These are phyloP conservation scores for Fusarium abutilonis DNA, from an alignment of 2,329 filamentous ascomycete genomes.

Conservation along the genomic window DNA sequence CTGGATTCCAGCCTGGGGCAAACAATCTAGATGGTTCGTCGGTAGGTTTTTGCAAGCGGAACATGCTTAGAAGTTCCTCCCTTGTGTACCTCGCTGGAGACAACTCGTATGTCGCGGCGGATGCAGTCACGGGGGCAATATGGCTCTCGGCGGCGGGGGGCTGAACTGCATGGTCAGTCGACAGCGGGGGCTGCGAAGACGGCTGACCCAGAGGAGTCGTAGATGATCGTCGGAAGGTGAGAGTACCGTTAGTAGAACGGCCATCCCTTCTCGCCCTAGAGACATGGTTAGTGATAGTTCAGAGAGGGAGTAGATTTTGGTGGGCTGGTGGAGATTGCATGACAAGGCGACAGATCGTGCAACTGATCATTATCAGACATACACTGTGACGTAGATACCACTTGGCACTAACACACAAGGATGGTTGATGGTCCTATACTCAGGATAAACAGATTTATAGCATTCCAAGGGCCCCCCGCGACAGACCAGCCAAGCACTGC, in stretches of 20 bases:
- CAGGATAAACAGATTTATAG: not conserved
- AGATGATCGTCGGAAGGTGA: slow-evolving; percentile 72
- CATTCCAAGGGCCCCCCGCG: slow-evolving; percentile 14
- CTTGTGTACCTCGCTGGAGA: slow-evolving; percentile 74
- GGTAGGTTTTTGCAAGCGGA: slow-evolving; percentile 61
- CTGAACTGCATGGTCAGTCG: slow-evolving; percentile 55
- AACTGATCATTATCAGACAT: slow-evolving; percentile 1
- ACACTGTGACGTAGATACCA: not conserved
- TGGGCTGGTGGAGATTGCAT: slow-evolving; percentile 18
- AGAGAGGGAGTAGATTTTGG: not conserved
- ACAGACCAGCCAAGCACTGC: slow-evolving; percentile 23
- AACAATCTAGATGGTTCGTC: slow-evolving; percentile 72
- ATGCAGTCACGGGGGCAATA: slow-evolving; percentile 41
- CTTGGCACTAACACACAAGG: slow-evolving; percentile 1
- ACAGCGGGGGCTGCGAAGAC: slow-evolving; percentile 50
- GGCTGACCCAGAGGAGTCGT: slow-evolving; percentile 62
- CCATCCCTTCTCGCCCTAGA: slow-evolving; percentile 67
- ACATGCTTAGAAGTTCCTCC: slow-evolving; percentile 81
- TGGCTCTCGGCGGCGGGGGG: slow-evolving; percentile 51
- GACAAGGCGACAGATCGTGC: slow-evolving; percentile 5
- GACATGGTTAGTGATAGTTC: slow-evolving; percentile 26
- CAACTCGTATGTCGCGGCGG: slow-evolving; percentile 46
- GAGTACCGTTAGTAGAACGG: slow-evolving; percentile 68
- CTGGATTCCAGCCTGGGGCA: slow-evolving; percentile 81
- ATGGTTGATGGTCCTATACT: not conserved